phyloP scores from a whole-genome alignment of 768 basidiomycete species.

The Suillus weaverae region DNA sequence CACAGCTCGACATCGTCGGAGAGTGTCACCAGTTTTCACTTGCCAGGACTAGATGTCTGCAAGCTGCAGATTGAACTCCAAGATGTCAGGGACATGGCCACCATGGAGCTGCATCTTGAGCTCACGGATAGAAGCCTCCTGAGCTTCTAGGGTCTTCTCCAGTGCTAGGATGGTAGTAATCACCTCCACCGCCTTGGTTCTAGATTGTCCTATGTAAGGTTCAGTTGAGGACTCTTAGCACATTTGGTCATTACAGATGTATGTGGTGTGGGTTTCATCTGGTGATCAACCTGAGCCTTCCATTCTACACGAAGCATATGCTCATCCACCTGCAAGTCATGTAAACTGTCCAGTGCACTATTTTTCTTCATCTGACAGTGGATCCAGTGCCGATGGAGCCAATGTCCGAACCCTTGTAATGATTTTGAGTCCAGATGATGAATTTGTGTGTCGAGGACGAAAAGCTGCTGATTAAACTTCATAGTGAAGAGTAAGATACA shows the following conservation, averaged over 20 bases:
- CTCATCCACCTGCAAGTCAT: neutral
- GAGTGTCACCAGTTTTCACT: conserved; percentile 8
- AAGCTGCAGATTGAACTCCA: neutral
- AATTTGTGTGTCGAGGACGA: conserved; percentile 28
- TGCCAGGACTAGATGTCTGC: neutral
- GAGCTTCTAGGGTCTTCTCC: neutral
- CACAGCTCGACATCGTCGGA: conserved; percentile 8
- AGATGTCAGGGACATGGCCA: neutral
- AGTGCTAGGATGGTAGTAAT: neutral
- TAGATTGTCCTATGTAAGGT: neutral
- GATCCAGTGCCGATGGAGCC: conserved; percentile 14
- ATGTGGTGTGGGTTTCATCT: neutral
- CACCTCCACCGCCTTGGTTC: neutral
- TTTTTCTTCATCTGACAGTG: conserved; percentile 13
- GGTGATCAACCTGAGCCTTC: conserved; percentile 7
- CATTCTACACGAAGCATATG: conserved; percentile 13
- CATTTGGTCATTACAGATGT: neutral
- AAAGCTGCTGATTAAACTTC: conserved; percentile 30
- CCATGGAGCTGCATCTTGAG: neutral
- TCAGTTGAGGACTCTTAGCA: neutral
- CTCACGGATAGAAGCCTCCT: neutral
- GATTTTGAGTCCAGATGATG: conserved; percentile 15
- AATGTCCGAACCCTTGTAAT: conserved; percentile 15
- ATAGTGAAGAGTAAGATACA: conserved; percentile 14
- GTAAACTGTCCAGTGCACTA: neutral